Percentiles rank a stretch among this genome's conserved stretches.
These are phyloP conservation scores for Chiua sp. DNA, from an alignment of 1,284 basidiomycete genomes.

Conservation along the genomic window DNA sequence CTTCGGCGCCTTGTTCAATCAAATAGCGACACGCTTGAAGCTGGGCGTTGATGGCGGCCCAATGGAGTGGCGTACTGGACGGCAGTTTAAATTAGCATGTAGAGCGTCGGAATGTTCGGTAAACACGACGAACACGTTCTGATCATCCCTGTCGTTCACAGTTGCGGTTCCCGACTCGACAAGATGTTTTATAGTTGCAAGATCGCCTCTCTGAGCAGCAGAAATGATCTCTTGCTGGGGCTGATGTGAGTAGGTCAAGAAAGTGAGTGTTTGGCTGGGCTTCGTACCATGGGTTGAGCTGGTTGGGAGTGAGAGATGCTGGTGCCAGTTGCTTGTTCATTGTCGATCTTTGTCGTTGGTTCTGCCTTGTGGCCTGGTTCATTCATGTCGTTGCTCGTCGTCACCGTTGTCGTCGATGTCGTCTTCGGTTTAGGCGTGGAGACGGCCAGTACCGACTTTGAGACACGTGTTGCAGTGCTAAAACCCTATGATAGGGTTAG, in stretches of 20 bases:
- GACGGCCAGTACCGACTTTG: conserved; percentile 1
- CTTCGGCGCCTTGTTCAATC: conserved; percentile 92
- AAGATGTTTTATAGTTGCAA: conserved; percentile 68
- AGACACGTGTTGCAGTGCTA: conserved; percentile 16
- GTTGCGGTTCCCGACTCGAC: conserved; percentile 76
- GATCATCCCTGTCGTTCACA: conserved; percentile 83
- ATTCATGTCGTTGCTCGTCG: conserved; percentile 35
- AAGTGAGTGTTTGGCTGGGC: background rate
- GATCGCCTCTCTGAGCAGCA: conserved; percentile 89
- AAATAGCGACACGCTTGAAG: conserved; percentile 80
- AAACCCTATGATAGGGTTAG: conserved; percentile 37
- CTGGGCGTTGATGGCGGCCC: conserved; percentile 96
- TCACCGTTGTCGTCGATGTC: conserved; percentile 14
- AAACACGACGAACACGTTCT: conserved; percentile 68
- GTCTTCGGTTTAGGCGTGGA: no score
- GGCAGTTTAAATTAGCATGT: conserved; percentile 16
- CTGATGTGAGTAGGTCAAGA: conserved; percentile 14
- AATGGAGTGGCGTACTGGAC: conserved; percentile 83
- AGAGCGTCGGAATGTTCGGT: background rate
- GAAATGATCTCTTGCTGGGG: conserved; percentile 70
- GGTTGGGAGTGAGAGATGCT: conserved; percentile 31
- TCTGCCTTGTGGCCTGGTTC: conserved; percentile 34
- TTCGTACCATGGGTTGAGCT: conserved; percentile 27
- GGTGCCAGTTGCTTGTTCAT: conserved; percentile 37
- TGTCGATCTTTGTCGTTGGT: conserved; percentile 37